Evolutionary conservation across 331 rosid species (phyloP).

Genomic region (Quercus phellos): DNA sequence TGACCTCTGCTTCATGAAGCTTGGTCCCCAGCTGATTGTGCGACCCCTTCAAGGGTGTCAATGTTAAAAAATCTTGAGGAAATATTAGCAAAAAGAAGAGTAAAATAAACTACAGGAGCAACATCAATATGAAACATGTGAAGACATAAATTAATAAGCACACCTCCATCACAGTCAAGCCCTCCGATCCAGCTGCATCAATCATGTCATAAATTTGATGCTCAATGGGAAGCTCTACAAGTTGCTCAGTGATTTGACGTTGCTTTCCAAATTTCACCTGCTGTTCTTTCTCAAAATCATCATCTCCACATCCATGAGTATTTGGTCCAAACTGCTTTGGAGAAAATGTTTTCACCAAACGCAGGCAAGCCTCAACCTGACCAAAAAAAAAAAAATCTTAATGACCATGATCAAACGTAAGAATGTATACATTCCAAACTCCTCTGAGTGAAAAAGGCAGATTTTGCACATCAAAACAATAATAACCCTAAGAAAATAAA

Average conservation of each 20-base stretch:
- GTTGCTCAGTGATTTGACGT: slow-evolving; percentile 55
- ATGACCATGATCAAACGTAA: slow-evolving; percentile 17
- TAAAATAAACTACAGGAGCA: not conserved
- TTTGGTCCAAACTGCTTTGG: slow-evolving; percentile 37
- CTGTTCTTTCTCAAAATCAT: slow-evolving; percentile 37
- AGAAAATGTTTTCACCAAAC: slow-evolving; percentile 45
- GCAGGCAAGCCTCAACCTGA: slow-evolving; percentile 71
- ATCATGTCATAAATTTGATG: slow-evolving; percentile 75
- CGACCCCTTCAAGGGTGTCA: too few relatives aligned
- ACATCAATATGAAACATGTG: not conserved
- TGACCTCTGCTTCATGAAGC: too few relatives aligned
- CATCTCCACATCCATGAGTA: slow-evolving; percentile 38
- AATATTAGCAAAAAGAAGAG: not conserved
- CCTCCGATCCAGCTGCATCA: slow-evolving; percentile 73
- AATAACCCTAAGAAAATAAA: not conserved
- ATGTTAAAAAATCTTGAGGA: not conserved
- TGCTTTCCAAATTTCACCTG: slow-evolving; percentile 45
- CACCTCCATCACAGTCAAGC: slow-evolving; percentile 61
- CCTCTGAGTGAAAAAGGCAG: not conserved
- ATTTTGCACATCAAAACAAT: not conserved
- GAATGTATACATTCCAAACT: not conserved
- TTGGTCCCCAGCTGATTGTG: too few relatives aligned
- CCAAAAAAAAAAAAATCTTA: slow-evolving; percentile 2
- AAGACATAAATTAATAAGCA: slow-evolving; percentile 10
- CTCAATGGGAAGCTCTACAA: slow-evolving; percentile 82